Percentiles rank a stretch among this genome's conserved stretches.
phyloP scores from a whole-genome alignment of 2,329 filamentous ascomycete species.

The Calonectria pteridis region DNA sequence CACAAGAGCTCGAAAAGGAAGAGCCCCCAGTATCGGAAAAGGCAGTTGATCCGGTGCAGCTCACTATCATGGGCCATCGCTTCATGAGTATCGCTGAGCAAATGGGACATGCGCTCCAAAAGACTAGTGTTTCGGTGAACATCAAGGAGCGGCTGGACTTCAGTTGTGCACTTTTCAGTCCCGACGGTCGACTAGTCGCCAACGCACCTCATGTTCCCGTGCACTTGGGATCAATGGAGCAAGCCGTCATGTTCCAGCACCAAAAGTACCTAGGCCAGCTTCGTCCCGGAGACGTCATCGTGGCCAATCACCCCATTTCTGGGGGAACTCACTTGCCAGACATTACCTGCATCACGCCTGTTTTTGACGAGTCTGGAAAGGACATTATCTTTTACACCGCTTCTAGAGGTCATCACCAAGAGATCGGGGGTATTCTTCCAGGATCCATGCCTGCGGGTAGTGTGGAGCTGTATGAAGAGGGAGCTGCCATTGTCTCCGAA shows the following conservation, averaged over 20 bases:
- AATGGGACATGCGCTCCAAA: conserved; percentile 84
- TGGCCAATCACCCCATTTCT: conserved; percentile 43
- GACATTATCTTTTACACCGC: conserved; percentile 46
- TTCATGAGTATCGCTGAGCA: conserved; percentile 91
- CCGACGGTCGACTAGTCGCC: conserved; percentile 48
- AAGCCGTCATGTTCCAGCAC: conserved; percentile 38
- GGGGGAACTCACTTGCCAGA: conserved; percentile 56
- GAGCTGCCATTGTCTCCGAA: conserved; percentile 72
- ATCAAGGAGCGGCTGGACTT: conserved; percentile 87
- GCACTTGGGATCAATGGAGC: conserved; percentile 39
- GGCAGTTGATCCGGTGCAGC: conserved; percentile 75
- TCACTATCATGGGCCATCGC: conserved; percentile 82
- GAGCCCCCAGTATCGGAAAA: conserved; percentile 17
- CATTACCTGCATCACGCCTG: conserved; percentile 71
- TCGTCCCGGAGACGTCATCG: conserved; percentile 37
- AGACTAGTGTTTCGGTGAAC: conserved; percentile 83
- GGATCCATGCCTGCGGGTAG: conserved; percentile 86
- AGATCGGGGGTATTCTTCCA: conserved; percentile 81
- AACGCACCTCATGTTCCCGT: conserved; percentile 38
- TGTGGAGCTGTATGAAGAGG: conserved; percentile 71
- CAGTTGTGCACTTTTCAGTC: conserved; percentile 84
- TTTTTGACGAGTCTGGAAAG: conserved; percentile 50
- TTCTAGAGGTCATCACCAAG: conserved; percentile 50
- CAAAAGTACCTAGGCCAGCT: conserved; percentile 35
- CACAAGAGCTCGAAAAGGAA: background rate